Conservation (phyloP, 2,329 filamentous ascomycete species). For the Spiromastix sp. region DNA sequence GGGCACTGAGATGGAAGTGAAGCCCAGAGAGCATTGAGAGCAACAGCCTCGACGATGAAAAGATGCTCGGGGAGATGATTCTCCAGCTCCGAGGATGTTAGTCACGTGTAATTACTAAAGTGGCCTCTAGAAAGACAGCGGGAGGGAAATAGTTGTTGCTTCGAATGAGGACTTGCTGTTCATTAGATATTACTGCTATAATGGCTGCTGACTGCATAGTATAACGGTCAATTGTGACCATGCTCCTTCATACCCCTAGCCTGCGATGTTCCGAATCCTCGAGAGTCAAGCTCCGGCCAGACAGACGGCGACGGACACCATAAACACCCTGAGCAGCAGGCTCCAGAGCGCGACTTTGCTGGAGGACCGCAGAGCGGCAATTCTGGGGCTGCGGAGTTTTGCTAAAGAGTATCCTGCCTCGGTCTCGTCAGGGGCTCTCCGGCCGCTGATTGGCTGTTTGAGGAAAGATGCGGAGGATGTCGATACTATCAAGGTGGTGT, state of each 20-base stretch:
- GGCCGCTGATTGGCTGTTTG: conserved; percentile 75
- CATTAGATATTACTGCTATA: too few species aligned
- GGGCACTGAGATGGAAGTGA: too few species aligned
- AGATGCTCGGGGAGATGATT: too few species aligned
- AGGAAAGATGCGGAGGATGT: conserved; percentile 86
- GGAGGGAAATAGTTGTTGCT: too few species aligned
- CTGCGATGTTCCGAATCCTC: conserved; percentile 46
- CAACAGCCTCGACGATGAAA: too few species aligned
- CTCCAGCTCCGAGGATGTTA: too few species aligned
- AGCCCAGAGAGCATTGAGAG: too few species aligned
- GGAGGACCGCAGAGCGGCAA: conserved; percentile 87
- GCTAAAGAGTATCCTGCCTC: conserved; percentile 94
- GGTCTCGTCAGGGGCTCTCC: conserved; percentile 83
- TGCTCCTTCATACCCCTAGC: conserved; percentile 24
- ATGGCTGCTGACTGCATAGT: conserved; percentile 21
- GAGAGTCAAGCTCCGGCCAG: conserved; percentile 74
- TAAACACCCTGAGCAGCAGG: conserved; percentile 77
- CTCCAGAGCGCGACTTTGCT: conserved; percentile 82
- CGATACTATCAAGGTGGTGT: conserved; percentile 86
- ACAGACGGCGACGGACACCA: conserved; percentile 92
- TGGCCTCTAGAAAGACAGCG: too few species aligned
- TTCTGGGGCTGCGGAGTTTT: conserved; percentile 87
- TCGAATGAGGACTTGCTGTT: too few species aligned
- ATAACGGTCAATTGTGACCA: conserved; percentile 29
- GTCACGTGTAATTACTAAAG: too few species aligned